Base-by-base conservation (phyloP, 495 filamentous ascomycete genomes). In the Choiromyces venosus region DNA sequence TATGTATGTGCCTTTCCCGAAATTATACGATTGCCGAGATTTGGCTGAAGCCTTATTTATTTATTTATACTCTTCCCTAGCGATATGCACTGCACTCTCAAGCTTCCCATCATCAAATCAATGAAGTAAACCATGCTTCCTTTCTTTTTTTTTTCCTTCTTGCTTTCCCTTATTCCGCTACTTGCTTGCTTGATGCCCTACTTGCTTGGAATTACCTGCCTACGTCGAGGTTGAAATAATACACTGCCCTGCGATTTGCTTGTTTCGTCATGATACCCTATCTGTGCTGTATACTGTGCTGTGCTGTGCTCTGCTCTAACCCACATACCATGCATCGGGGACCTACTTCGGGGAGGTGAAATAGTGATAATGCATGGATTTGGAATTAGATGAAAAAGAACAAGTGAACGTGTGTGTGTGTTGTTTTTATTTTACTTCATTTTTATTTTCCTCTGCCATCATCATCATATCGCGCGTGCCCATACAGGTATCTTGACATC, bases 21-120 rank as follows among this genome's bases (percentile, higher is more conserved):
- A 61, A 61, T 61, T 61, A 61, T 16, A 61, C 52, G 52, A 61
- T 61, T 61, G 52, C 52, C 52, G 52, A 61, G 52, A 61, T 61
- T 61, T 29, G 52, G 52, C 3, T 25, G 5, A 61, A 61, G 52
- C 52, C 29, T 61, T 61, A 29, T 61, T 29, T 61, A 6, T 61
- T 25, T 29, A 3, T 61, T 14, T 4, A 61, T 61, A 61, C 29
- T 61, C 14, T 61, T 61, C 52, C 52, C 9, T 10, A 29, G 52
- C 52, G 19, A 61, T 61, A 19, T 56, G 46, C 10, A 29, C 52
- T 29, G n/a, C 52, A 61, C 52, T 52, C 25, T 21, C 21, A n/a
- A 25, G n/a, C 5, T 25, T 14, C 25, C 16, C 52, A 12, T 61
- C 52, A 61, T 61, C 52, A 61, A 61, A 29, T 10, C 52, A 29